Percentiles rank a stretch among this genome's conserved stretches.
These are phyloP conservation scores for Parafenestella ontariensis DNA, from an alignment of 2,329 filamentous ascomycete genomes.

Conservation along the genomic window DNA sequence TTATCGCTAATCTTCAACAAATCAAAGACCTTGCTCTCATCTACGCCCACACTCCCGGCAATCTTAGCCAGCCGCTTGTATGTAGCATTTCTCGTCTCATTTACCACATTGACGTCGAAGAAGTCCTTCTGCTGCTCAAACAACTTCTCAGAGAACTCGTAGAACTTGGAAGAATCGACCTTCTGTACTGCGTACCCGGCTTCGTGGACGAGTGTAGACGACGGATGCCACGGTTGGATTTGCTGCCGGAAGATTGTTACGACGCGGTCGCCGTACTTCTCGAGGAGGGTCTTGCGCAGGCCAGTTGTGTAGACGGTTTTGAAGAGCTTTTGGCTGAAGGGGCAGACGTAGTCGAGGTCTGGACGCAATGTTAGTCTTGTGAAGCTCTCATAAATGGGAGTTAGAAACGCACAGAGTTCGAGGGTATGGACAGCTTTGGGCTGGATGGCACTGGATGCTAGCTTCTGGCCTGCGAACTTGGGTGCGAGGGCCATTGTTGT, in stretches of 20 bases:
- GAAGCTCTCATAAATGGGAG: neutral
- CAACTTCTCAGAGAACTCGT: conserved; percentile 75
- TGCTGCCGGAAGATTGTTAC: conserved; percentile 88
- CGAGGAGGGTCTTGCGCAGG: conserved; percentile 70
- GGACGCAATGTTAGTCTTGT: neutral
- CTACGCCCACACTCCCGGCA: conserved; percentile 72
- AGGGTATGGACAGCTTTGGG: conserved; percentile 60
- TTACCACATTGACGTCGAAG: conserved; percentile 85
- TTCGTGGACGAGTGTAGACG: conserved; percentile 74
- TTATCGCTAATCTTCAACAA: conserved; percentile 74
- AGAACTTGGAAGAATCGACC: conserved; percentile 75
- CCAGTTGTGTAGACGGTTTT: conserved; percentile 70
- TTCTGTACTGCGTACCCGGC: conserved; percentile 81
- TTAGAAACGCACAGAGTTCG: conserved; percentile 57
- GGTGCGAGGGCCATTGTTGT: conserved; percentile 74
- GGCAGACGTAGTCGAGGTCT: conserved; percentile 91
- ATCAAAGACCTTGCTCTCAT: conserved; percentile 72
- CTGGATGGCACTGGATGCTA: conserved; percentile 55
- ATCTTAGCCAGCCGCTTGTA: conserved; percentile 80
- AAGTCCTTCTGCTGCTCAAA: conserved; percentile 75
- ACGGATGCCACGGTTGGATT: conserved; percentile 94
- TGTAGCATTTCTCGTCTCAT: conserved; percentile 83
- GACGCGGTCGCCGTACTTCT: conserved; percentile 68
- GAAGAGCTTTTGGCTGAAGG: conserved; percentile 78
- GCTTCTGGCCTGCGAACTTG: conserved; percentile 76